Evolutionary conservation across 768 basidiomycete genomes (phyloP).

Genomic region (Termitomyces titanicus): DNA sequence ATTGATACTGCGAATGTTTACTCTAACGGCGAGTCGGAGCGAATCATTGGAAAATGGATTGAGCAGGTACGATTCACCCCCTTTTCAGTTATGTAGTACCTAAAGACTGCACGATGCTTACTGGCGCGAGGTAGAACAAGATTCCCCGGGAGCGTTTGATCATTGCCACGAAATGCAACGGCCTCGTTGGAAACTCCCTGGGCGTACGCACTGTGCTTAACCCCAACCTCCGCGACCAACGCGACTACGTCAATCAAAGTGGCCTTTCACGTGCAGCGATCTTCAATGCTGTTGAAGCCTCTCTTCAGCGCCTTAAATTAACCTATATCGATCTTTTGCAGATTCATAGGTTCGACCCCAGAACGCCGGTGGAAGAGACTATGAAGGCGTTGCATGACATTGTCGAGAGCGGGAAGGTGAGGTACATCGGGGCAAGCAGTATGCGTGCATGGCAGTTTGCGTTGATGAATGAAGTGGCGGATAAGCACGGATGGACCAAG

Average conservation of each 20-base stretch:
- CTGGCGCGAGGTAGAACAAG: background rate
- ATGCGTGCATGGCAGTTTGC: conserved; percentile 46
- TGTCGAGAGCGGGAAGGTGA: conserved; percentile 30
- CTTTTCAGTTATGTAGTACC: background rate
- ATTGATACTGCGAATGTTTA: conserved; percentile 37
- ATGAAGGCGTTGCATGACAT: conserved; percentile 46
- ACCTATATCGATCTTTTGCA: conserved; percentile 34
- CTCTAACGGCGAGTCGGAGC: conserved; percentile 35
- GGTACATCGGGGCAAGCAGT: conserved; percentile 47
- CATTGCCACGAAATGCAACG: conserved; percentile 12
- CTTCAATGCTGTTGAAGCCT: conserved; percentile 30
- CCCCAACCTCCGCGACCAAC: conserved; percentile 4
- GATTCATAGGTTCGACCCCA: conserved; percentile 37
- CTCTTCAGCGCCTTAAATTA: conserved; percentile 23
- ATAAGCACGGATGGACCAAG: conserved; percentile 43
- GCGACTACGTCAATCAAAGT: conserved; percentile 17
- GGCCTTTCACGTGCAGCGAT: conserved; percentile 23
- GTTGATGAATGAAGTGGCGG: conserved; percentile 40
- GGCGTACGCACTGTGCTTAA: background rate
- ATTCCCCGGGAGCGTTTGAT: conserved; percentile 13
- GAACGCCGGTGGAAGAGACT: conserved; percentile 33
- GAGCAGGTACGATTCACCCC: conserved; percentile 23
- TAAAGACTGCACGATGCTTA: conserved; percentile 11
- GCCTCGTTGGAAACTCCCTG: conserved; percentile 5
- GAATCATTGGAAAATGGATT: conserved; percentile 39